Evolutionary conservation across 164 flowering plant genomes (phyloP), one percentile per base, ranked within the genome.

Genomic region (Amborella trichopoda): DNA sequence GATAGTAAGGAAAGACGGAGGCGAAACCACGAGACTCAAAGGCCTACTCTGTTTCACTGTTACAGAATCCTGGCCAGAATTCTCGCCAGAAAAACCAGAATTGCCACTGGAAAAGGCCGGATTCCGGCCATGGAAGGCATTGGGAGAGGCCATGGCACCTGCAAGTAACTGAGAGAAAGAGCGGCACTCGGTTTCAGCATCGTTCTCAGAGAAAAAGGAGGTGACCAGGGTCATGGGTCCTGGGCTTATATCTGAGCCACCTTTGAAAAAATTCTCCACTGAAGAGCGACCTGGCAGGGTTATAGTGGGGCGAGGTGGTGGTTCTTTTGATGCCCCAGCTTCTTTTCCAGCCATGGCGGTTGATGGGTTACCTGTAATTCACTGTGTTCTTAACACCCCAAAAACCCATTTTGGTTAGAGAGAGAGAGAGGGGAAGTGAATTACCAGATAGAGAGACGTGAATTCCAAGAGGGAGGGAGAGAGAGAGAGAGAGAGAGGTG

Each of bases 101-200:
- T 27, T 3, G 55, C 59, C 37, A 25, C 34, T 22, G 41, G 32
- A 13, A 3, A 42, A 55, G 18, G 27, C 20, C 26, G 36, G 32
- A 18, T 40, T 53, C 19, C 40, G 3, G 6, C 51, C 46, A 10
- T 9, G 6, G 46, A n/a, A 13, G 18, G 73, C 66, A 19, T 53
- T 46, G 0, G 94, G 94, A 1, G 97, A 81, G 23, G 68, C 74
- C 88, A 86, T 83, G 23, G 95, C 95, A 9, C 95, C 97, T 8
- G 97, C 94, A 2, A 91, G 76, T 5, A 91, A 85, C 70, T 87
- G 94, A 3, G 98, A 81, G 66, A 91, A 91, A n/a, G 91, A 80
- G 32, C 64, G 51, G 40, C 36, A 54, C 2, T 70, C 78, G 0
- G 70, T 43, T 46, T 76, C 83, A 1, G 83, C 69, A 33, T 60